Evolutionary conservation across 1,284 basidiomycete species (phyloP), one percentile per base, ranked within the genome.

Genomic region (Malassezia sympodialis): DNA sequence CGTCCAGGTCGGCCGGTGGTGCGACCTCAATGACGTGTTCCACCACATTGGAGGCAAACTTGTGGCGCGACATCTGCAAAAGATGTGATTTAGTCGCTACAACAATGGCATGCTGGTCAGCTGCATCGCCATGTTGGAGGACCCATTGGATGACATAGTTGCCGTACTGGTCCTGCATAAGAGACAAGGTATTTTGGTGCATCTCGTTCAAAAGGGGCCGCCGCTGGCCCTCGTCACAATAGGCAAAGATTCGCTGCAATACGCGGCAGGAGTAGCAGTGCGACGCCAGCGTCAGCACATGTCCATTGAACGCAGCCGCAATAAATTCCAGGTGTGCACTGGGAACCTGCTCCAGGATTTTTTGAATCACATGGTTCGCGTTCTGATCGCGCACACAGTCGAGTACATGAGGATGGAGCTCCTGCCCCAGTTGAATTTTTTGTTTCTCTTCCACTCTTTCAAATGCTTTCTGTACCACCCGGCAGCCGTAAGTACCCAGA

Each of bases 101-200:
- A 54, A 94, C 80, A 44, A 96, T 82, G 53, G 80, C 77, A 7
- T 79, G 78, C 47, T 82, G 82, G 73, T 96, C 91, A 8, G 82
- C 79, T 2, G 79, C 77, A 58, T 80, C 79, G 1, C 90, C 90
- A 51, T 86, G 81, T 67, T 89, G 85, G 42, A 98, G 80, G 52
- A 96, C 82, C 76, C 90, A 96, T 76, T 98, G 94, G 48, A 94
- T 82, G 34, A 96, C 90, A 76, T 94, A 94, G 75, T 96, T 93
- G 8, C 77, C 76, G 51, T 77, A 78, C 62, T 77, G 76, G 52
- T 77, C 76, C 59, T 76, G 70, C 73, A 76, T 76, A 48, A 68
- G 58, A 8, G 30, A 31, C 46, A 62, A 48, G 50, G 83, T 80
- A 61, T 84, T 82, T 43, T 80, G 79, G 72, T 88, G 87, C 59